Base-by-base conservation (phyloP, 1,139 yeast genomes). In the Yamadazyma buinensis region DNA sequence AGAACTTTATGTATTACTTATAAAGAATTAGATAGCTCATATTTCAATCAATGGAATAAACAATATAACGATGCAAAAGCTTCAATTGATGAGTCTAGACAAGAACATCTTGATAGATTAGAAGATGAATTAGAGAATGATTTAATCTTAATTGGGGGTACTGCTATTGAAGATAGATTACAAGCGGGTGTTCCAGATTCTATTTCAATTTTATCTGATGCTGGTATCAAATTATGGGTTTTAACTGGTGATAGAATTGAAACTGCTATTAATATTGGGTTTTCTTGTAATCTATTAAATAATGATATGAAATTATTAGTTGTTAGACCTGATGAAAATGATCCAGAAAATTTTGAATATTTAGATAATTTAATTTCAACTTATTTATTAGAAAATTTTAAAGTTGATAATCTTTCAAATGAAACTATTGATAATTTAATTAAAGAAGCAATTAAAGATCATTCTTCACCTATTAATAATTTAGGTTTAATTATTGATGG, bases 101-200 rank as follows among this genome's bases (percentile, higher is more conserved):
- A 88, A 36, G 87, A 71, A 26, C 66, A 75, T 40, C 75, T 92
- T 67, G 96, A 86, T 41, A 71, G 65, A 36, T 82, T 85, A 39
- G 86, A 90, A 17, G 92, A 88, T 33, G 77, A 80, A 34, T 79
- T 92, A 47, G 98, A 92, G 59, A 71, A 76, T 21, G 79, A 79
- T 27, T 65, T 92, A 48, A 66, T 66, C 12, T 65, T 92, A 39
- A 64, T 92, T 26, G 98, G 98, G 42, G 98, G 97, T 49, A 92
- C 98, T 21, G 98, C 98, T 14, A 92, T 92, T 58, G 98, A 92
- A 58, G 98, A 92, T 61, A 74, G 96, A 51, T 71, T 92, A 40
- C 98, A 92, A 63, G 87, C 81, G 41, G 98, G 97, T 55, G 98
- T 92, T 13, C 97, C 98, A 2, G 95, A 87, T 47, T 77, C 97